A percentile compares a stretch with the other conserved stretches of the same genome.
Evolutionary conservation across 257 asterid genomes (phyloP).

Genomic region (Nicotiana paniculata): DNA sequence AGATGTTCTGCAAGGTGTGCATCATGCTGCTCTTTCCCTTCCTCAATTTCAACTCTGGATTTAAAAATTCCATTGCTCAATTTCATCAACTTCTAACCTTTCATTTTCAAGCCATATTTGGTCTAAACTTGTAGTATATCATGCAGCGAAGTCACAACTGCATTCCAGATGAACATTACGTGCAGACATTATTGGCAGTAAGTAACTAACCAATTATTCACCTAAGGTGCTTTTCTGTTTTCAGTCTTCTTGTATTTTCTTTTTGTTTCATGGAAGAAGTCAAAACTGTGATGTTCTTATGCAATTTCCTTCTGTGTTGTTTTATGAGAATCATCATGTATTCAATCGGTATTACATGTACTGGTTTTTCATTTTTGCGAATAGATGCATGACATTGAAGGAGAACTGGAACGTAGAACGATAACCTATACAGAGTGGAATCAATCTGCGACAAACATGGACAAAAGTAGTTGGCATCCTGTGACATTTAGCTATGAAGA

Average conservation of each 20-base stretch:
- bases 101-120: neutral
- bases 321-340: neutral
- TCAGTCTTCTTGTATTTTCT: neutral
- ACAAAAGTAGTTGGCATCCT: slow-evolving; percentile 84
- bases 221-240: neutral
- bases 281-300: neutral
- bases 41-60: neutral
- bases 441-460: slow-evolving; percentile 41
- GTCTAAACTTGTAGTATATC: slow-evolving; percentile 12
- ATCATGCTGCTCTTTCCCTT: neutral
- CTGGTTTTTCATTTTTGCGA: neutral
- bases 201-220: slow-evolving; percentile 17
- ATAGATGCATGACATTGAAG: slow-evolving; percentile 68
- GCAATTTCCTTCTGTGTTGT: neutral
- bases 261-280: neutral
- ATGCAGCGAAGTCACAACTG: slow-evolving; percentile 93
- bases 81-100: neutral
- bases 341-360: neutral
- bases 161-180: slow-evolving; percentile 96
- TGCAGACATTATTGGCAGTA: slow-evolving; percentile 83
- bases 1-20: slow-evolving; percentile 74
- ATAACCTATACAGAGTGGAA: slow-evolving; percentile 85
- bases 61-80: neutral
- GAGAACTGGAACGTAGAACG: slow-evolving; percentile 78
- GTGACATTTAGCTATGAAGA: slow-evolving; percentile 52